Base-by-base conservation (phyloP, 2,329 filamentous ascomycete genomes). In the Stagonosporopsis chrysanthemi region DNA sequence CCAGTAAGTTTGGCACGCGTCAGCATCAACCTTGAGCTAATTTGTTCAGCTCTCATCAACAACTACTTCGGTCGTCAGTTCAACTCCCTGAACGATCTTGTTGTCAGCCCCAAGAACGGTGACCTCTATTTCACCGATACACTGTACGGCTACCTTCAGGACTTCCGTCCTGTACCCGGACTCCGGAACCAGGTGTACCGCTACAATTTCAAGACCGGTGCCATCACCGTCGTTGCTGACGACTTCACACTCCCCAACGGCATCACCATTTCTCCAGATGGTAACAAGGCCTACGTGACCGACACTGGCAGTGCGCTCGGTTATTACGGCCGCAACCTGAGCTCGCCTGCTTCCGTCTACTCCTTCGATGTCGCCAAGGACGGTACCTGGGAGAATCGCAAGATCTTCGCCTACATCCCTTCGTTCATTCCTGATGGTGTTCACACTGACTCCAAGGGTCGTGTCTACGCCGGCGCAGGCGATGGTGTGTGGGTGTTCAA, bases 401-500 rank as follows among this genome's bases (percentile, higher is more conserved):
- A 68, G 52, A 69, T 62, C 2, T 68, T 68, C 33, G 65, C 65
- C 24, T 69, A 61, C 24, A 19, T 63, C 12, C 49, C 66, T 12
- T 29, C 62, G 24, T 60, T 56, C 36, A 59, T 68, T 17, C 66
- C 66, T 29, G 66, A 68, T 19, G 66, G 66, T 61, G 57, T 69
- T 4, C 62, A 67, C 49, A 62, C 61, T 23, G 68, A 68, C 31
- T 66, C 64, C 11, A 73, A 80, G 12, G 85, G 85, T 1, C 84
- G 86, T 48, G 79, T 88, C 2, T 88, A 81, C 61, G 74, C 78
- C 36, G 81, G 79, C 0, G 81, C 80, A 53, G 77, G 75, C 3
- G 82, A 82, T 53, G 82, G 82, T 11, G 70, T 84, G n/a, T 80
- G 83, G 58, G 75, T 84, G 2, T 84, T 79, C 77, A 80, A 73